Evolutionary conservation across 2,329 filamentous ascomycete genomes (phyloP).

Genomic region (Fusarium compactum): DNA sequence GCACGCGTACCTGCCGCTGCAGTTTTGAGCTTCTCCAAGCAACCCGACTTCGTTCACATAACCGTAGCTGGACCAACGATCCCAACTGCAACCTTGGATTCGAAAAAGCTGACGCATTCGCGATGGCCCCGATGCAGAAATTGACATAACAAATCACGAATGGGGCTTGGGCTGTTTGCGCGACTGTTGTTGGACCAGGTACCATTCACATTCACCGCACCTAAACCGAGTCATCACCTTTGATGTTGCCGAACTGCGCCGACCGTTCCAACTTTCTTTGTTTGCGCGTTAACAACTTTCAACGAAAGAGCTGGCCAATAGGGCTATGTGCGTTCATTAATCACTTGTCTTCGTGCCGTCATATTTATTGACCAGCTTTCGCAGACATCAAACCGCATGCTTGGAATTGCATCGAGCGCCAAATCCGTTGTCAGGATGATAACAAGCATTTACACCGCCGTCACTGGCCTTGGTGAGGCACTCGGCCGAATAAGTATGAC

Average conservation of each 20-base stretch:
- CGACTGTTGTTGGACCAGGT: background rate
- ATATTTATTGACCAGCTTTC: background rate
- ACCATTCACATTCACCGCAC: constrained; percentile 23
- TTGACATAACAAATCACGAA: constrained; percentile 9
- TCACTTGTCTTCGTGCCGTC: background rate
- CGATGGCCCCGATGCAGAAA: constrained; percentile 26
- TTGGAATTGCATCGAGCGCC: constrained; percentile 26
- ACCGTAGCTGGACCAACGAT: background rate
- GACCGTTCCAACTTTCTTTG: background rate
- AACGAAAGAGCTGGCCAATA: constrained; percentile 19
- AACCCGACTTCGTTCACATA: constrained; percentile 1
- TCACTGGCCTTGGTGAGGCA: constrained; percentile 46
- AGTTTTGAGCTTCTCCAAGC: background rate
- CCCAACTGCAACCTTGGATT: constrained; percentile 11
- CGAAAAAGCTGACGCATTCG: constrained; percentile 5
- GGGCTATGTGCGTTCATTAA: constrained; percentile 26
- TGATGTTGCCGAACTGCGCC: constrained; percentile 32
- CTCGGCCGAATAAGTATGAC: constrained; percentile 44
- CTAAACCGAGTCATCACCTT: constrained; percentile 29
- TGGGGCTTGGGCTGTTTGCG: constrained; percentile 2
- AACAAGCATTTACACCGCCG: constrained; percentile 42
- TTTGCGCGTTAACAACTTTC: constrained; percentile 4
- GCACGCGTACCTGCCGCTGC: background rate
- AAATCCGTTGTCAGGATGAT: constrained; percentile 49
- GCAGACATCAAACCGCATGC: constrained; percentile 43